Conservation (phyloP, 202 grass and related monocot genomes). For the Dendrocalamus latiflorus region DNA sequence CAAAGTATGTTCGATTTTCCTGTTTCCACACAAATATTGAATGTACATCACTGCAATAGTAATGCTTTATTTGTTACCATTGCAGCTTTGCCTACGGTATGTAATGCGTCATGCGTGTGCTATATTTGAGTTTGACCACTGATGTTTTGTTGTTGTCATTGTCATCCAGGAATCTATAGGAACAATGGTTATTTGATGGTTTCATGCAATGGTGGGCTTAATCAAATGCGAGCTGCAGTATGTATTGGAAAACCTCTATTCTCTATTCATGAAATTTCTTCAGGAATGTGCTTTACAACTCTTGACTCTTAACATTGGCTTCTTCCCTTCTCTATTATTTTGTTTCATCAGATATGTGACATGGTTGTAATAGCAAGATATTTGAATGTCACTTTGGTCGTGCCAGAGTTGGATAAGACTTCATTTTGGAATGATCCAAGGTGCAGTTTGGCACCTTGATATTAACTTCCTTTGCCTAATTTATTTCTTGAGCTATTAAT, state of each 20-base stretch:
- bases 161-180: conserved; percentile 67
- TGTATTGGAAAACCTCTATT: conserved; percentile 4
- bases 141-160: conserved; percentile 11
- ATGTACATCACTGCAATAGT: not conserved
- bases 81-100: not conserved
- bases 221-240: conserved; percentile 96
- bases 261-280: not conserved
- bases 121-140: not conserved
- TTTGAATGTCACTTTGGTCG: conserved; percentile 89
- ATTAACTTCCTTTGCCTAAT: not conserved
- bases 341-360: conserved; percentile 78
- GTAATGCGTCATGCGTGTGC: not conserved
- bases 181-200: conserved; percentile 97
- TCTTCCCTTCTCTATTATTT: not conserved
- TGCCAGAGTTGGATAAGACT: conserved; percentile 87
- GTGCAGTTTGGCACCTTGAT: conserved; percentile 31
- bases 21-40: not conserved
- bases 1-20: not conserved
- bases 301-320: not conserved
- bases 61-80: not conserved
- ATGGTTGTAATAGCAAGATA: conserved; percentile 95
- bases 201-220: conserved; percentile 96
- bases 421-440: conserved; percentile 97
- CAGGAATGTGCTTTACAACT: not conserved
- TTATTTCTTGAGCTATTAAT: not conserved